These are phyloP conservation scores for Monsonia emarginata DNA, from an alignment of 441 rosid species.

Conservation along the genomic window DNA sequence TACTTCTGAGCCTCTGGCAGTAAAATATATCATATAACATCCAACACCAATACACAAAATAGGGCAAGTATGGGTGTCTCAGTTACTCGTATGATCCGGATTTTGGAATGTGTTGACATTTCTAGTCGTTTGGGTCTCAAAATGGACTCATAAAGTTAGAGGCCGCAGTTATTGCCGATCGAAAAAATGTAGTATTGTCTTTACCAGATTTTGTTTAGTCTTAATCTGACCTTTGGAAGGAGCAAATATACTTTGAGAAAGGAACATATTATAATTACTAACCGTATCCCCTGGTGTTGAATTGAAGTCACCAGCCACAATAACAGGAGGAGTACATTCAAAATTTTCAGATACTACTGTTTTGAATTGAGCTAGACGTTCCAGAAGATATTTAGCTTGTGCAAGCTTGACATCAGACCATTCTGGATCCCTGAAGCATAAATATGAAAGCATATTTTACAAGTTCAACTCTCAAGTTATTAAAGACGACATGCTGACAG, in stretches of 20 bases:
- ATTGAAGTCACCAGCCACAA: conserved; percentile 88
- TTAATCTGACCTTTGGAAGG: not conserved
- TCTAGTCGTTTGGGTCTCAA: not conserved
- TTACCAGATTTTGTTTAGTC: not conserved
- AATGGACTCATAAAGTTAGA: not conserved
- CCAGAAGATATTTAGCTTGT: conserved; percentile 71
- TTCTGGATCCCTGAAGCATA: conserved; percentile 66
- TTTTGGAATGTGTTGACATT: not conserved
- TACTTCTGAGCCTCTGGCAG: not conserved
- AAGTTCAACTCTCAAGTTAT: not conserved
- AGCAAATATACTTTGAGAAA: not conserved
- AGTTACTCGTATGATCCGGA: not conserved
- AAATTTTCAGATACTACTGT: conserved; percentile 43
- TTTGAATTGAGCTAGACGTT: conserved; percentile 55
- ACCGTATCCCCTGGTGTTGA: conserved; percentile 82
- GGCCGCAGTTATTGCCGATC: no score
- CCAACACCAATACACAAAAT: not conserved
- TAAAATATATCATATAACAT: not conserved
- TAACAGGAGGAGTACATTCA: conserved; percentile 46
- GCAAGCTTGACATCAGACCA: conserved; percentile 91
- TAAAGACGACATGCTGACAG: not conserved
- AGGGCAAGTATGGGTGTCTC: not conserved
- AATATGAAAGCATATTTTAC: not conserved
- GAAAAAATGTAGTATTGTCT: not conserved
- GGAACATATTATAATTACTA: conserved; percentile 6